Evolutionary conservation across 73 alveolate species (phyloP).

Genomic region (Uronychia setigera): DNA sequence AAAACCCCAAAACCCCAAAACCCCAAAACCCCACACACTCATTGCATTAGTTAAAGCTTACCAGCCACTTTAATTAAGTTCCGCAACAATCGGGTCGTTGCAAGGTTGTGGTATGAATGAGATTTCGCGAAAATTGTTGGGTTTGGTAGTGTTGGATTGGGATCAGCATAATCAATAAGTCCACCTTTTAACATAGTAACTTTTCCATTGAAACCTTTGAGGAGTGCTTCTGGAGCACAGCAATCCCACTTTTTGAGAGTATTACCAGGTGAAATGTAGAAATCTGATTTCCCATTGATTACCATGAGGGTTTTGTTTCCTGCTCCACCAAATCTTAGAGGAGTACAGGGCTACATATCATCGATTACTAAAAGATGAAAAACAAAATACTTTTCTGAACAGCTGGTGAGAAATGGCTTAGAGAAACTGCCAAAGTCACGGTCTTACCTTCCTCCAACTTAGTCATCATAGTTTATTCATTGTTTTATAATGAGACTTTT

Average conservation of each 20-base stretch:
- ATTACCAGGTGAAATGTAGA: constrained; percentile 16
- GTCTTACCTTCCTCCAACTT: neutral
- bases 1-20: too few species aligned
- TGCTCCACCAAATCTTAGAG: constrained; percentile 49
- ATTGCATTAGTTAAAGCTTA: too few species aligned
- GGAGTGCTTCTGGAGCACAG: constrained; percentile 38
- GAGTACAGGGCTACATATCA: constrained; percentile 13
- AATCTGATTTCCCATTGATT: constrained; percentile 17
- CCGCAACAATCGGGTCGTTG: too few species aligned
- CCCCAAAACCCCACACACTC: too few species aligned
- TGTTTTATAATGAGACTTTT: neutral
- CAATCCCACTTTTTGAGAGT: constrained; percentile 39
- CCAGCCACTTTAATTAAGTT: too few species aligned
- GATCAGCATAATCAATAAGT: neutral
- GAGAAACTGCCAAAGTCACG: neutral
- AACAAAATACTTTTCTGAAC: neutral
- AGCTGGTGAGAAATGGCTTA: neutral
- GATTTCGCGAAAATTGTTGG: too few species aligned
- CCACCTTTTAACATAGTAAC: neutral
- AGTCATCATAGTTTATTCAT: constrained; percentile 1
- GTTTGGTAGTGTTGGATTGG: neutral
- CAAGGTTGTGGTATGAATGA: too few species aligned
- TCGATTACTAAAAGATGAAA: neutral
- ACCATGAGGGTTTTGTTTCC: constrained; percentile 39
- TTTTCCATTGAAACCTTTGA: constrained; percentile 34